Evolutionary conservation across 305 asterid genomes (phyloP).

Genomic region (Fraxinus floribunda): DNA sequence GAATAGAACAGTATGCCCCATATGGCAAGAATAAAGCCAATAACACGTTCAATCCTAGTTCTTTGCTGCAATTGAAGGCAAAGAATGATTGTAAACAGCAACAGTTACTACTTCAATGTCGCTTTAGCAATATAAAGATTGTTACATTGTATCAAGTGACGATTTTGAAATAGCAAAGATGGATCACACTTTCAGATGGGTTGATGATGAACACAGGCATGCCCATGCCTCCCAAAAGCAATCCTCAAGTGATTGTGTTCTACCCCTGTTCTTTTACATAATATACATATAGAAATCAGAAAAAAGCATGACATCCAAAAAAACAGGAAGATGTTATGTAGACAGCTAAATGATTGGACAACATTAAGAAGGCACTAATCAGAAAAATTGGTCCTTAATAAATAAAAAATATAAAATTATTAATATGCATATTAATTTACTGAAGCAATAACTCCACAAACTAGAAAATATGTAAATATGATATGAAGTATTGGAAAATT

Average conservation of each 20-base stretch:
- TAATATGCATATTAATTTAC: conserved; percentile 9
- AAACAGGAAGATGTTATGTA: neutral
- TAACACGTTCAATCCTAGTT: conserved; percentile 86
- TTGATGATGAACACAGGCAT: conserved; percentile 92
- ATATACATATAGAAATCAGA: conserved; percentile 23
- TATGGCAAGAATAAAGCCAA: conserved; percentile 93
- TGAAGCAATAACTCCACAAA: neutral
- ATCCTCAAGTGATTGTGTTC: conserved; percentile 78
- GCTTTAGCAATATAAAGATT: conserved; percentile 27
- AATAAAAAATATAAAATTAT: neutral
- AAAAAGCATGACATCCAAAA: conserved; percentile 14
- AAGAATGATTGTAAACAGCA: conserved; percentile 25
- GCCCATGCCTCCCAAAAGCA: conserved; percentile 99
- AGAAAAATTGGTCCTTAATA: neutral
- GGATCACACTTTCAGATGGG: conserved; percentile 85
- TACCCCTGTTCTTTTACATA: conserved; percentile 60
- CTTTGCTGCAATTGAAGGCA: conserved; percentile 76
- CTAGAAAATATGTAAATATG: neutral
- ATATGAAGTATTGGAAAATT: neutral
- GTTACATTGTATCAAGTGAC: conserved; percentile 35
- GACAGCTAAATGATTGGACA: neutral
- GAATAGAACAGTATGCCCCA: conserved; percentile 97
- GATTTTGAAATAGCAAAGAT: conserved; percentile 36
- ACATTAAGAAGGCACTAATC: neutral
- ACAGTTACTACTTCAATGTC: conserved; percentile 27